Evolutionary conservation across 2,329 filamentous ascomycete genomes (phyloP).

Genomic region (Akanthomyces dipterigenus): DNA sequence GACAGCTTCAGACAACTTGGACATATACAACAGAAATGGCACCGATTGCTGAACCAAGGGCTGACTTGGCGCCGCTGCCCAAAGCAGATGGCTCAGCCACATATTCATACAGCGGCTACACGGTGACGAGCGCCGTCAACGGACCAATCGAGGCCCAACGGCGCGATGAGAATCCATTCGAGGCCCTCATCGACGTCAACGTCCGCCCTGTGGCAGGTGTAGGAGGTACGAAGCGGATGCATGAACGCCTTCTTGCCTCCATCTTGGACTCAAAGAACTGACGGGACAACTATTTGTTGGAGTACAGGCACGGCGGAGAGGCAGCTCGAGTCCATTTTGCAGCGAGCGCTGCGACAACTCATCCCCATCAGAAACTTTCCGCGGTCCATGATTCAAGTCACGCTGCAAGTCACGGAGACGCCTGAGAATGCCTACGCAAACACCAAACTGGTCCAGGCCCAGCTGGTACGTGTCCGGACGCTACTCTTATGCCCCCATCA

Average conservation of each 20-base stretch:
- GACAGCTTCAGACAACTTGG: background rate
- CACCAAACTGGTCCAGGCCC: constrained; percentile 52
- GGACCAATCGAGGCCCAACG: constrained; percentile 86
- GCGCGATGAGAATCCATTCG: constrained; percentile 85
- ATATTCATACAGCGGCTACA: constrained; percentile 69
- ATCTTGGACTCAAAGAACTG: background rate
- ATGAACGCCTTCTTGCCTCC: background rate
- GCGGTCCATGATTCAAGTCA: constrained; percentile 70
- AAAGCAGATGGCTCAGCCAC: constrained; percentile 75
- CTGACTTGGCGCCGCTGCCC: constrained; percentile 52
- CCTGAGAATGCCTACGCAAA: constrained; percentile 61
- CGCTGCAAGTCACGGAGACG: constrained; percentile 66
- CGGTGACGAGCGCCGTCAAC: constrained; percentile 79
- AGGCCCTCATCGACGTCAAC: constrained; percentile 84
- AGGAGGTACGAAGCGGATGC: constrained; percentile 50
- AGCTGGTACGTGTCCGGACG: constrained; percentile 45
- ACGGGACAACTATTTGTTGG: constrained; percentile 1
- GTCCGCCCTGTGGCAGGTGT: constrained; percentile 80
- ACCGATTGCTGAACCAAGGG: constrained; percentile 40
- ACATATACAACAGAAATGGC: constrained; percentile 32
- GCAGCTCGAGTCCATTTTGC: constrained; percentile 72
- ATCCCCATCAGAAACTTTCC: constrained; percentile 71
- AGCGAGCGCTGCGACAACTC: constrained; percentile 65
- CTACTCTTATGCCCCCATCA: background rate
- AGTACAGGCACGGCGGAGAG: constrained; percentile 62